Conservation (phyloP, 495 filamentous ascomycete genomes). For the Parathielavia hyrcaniae region DNA sequence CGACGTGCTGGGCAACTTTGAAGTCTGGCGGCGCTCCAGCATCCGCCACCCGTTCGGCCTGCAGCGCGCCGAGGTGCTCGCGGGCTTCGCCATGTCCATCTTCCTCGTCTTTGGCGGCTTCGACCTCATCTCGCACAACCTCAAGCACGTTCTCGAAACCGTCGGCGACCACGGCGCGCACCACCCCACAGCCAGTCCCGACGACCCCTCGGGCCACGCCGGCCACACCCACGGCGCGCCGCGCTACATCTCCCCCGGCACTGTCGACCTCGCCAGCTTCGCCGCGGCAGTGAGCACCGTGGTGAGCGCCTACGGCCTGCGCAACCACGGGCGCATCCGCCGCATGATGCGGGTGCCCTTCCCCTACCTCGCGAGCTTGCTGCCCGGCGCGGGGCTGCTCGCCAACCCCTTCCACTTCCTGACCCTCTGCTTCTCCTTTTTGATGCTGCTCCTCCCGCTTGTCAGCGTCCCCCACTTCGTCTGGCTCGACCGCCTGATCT, state of each 20-base stretch:
- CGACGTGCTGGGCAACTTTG: constrained; percentile 90
- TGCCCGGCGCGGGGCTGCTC: constrained; percentile 57
- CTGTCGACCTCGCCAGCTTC: constrained; percentile 73
- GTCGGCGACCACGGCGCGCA: constrained; percentile 56
- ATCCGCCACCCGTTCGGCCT: constrained; percentile 91
- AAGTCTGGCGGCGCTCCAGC: constrained; percentile 90
- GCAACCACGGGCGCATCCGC: constrained; percentile 91
- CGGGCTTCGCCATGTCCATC: constrained; percentile 94
- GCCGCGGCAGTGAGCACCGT: constrained; percentile 84
- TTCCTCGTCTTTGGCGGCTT: constrained; percentile 94
- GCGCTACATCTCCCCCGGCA: constrained; percentile 55
- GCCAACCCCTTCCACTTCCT: constrained; percentile 92
- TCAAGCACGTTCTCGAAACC: constrained; percentile 74
- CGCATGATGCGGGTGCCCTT: constrained; percentile 72
- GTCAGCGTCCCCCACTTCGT: constrained; percentile 66
- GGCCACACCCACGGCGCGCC: constrained; percentile 9
- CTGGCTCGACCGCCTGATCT: constrained; percentile 77
- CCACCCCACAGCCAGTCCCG: constrained; percentile 57
- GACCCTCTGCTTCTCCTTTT: constrained; percentile 72
- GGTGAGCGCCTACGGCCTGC: constrained; percentile 76
- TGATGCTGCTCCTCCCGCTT: constrained; percentile 79
- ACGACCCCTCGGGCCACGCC: not conserved
- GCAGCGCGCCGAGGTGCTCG: constrained; percentile 85
- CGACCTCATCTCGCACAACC: constrained; percentile 85
- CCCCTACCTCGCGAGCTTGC: constrained; percentile 52